Base-by-base conservation (phyloP, 176 grass and related monocot genomes). In the Themeda triandra region DNA sequence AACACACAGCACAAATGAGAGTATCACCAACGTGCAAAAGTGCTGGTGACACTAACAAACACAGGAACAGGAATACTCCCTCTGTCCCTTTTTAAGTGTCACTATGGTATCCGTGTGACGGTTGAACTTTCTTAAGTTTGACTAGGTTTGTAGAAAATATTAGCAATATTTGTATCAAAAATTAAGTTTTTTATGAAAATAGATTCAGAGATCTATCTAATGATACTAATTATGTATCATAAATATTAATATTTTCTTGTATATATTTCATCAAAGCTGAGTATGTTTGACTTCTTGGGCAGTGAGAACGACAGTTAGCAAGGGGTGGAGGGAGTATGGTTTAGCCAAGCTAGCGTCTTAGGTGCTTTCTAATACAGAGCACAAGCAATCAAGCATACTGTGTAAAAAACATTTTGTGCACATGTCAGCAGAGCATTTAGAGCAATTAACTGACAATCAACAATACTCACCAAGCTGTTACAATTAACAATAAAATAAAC, bases 401-500 rank as follows among this genome's bases (percentile, higher is more conserved):
- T 27, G 14, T 19, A 36, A 35, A 23, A 23, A 23, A 54, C 13
- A 66, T 10, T 40, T n/a, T 28, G 63, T 67, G 69, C 18, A 60
- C 42, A 37, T 27, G 36, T 31, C 48, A 78, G 63, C 4, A 5
- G 17, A 56, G 28, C 69, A 62, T 48, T 63, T 9, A 46, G 12
- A 81, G 15, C 23, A 84, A 80, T 60, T 60, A 73, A 46, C 21
- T 51, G 78, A 66, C 30, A n/a, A 18, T 21, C 23, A 78, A 7
- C 35, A 82, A 41, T 46, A 82, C 59, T 84, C 56, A 65, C n/a
- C 11, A 19, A 72, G 25, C 33, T 30, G 62, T 41, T 17, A 73
- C 6, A 65, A 63, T 48, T 27, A 70, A 73, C 13, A 82, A 72
- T 21, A 27, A 39, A 81, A 63, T n/a, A 31, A 75, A 83, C 21